Evolutionary conservation across 2,329 filamentous ascomycete genomes (phyloP).

Genomic region (Paramyrothecium roridum): DNA sequence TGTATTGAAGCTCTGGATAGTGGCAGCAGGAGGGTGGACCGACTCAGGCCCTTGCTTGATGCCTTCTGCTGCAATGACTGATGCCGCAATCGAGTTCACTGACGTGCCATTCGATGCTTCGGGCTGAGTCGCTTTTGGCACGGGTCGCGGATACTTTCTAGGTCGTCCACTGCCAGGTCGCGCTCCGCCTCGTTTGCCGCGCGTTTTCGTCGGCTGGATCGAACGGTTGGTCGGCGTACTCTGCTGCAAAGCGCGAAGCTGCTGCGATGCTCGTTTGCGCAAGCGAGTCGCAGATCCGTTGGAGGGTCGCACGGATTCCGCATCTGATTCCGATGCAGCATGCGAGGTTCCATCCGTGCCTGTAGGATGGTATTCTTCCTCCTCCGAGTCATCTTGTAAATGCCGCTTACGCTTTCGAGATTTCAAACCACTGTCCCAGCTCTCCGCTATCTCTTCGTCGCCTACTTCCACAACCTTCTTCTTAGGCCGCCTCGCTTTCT

Average conservation of each 20-base stretch:
- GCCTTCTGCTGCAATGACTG: too few relatives aligned
- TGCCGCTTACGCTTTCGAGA: constrained; percentile 25
- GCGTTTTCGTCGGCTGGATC: constrained; percentile 23
- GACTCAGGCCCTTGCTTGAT: too few relatives aligned
- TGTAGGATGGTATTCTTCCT: constrained; percentile 24
- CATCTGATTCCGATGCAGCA: constrained; percentile 15
- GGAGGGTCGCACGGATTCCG: constrained; percentile 17
- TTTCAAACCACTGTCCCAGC: constrained; percentile 7
- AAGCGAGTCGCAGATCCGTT: constrained; percentile 17
- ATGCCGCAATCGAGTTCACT: too few relatives aligned
- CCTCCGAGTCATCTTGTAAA: constrained; percentile 20
- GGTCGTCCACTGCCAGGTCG: constrained; percentile 35
- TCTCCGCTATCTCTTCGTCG: constrained; percentile 13
- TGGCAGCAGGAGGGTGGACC: too few relatives aligned
- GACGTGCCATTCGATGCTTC: too few relatives aligned
- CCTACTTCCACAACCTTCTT: constrained; percentile 13
- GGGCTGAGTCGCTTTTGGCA: constrained; percentile 10
- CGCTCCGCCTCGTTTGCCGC: constrained; percentile 33
- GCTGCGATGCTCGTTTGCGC: constrained; percentile 17
- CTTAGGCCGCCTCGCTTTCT: constrained; percentile 16
- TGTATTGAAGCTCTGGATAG: too few relatives aligned
- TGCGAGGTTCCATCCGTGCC: constrained; percentile 16
- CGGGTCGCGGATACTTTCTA: constrained; percentile 31
- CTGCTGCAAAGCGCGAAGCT: not conserved
- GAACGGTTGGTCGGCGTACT: not conserved